Base-by-base conservation (phyloP, 257 asterid species). In the Nicotiana noctiflora region DNA sequence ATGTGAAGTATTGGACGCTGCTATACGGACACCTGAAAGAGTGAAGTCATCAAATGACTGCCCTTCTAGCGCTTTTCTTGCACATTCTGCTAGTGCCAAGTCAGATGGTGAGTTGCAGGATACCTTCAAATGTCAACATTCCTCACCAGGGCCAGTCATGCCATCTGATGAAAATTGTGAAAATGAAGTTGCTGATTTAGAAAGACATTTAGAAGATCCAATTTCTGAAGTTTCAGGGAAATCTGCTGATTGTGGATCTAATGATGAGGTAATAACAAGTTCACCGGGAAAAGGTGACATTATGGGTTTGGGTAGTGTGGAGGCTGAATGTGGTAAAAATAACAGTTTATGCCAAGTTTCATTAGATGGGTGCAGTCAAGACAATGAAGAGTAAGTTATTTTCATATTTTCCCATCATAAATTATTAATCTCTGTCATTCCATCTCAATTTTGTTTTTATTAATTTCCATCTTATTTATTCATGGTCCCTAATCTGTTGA, bases 331-430 rank as follows among this genome's bases (percentile, higher is more conserved):
- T 81, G 87, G 68, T 82, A 87, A 82, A 82, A 57, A 82, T 82
- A 83, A 29, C 32, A 77, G 81, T 80, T 75, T 44, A 75, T 80
- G 87, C 74, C 79, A 78, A 67, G 82, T 79, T 77, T 65, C 82
- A 31, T 68, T 75, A 72, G 83, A 82, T 72, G 90, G 89, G 83
- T 82, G 76, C 64, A 80, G 86, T 75, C 88, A 82, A 83, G 83
- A 83, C 76, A 78, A 66, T 84, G 84, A 57, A 81, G 80, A 83
- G 99, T 95, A 87, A 87, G 89, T 60, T 37, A 72, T 82, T 56
- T 51, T 64, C 52, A 6, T 74, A 75, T 67, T 15, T 25, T 31
- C 51, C 14, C 21, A 55, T 80, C 53, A 79, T 32, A 51, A 31
- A 13, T 53, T 31, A 40, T 79, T 23, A 23, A 40, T 27, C 13